Conservation (phyloP, 2,329 filamentous ascomycete genomes). For the Fusarium graminum region DNA sequence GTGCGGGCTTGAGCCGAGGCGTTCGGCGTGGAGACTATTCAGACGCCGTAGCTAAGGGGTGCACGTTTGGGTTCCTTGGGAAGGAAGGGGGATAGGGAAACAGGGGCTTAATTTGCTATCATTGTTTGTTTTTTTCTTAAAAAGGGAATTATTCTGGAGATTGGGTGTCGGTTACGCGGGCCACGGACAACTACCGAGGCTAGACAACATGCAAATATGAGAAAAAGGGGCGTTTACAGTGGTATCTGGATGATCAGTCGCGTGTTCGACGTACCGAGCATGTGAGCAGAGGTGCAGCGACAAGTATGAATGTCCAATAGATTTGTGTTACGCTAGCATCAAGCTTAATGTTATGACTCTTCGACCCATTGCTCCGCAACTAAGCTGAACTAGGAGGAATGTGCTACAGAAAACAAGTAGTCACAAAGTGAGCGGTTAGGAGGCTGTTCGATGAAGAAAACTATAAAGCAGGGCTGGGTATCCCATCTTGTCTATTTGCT, state of each 20-base stretch:
- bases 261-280: conserved; percentile 37
- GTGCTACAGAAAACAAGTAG: conserved; percentile 28
- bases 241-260: conserved; percentile 29
- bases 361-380: conserved; percentile 33
- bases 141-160: conserved; percentile 31
- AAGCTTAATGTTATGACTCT: conserved; percentile 45
- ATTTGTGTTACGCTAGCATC: conserved; percentile 35
- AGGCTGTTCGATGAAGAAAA: conserved; percentile 33
- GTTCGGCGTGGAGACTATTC: conserved; percentile 6
- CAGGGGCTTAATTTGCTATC: conserved; percentile 23
- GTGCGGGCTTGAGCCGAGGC: conserved; percentile 44
- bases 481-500: conserved; percentile 48
- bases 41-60: conserved; percentile 4
- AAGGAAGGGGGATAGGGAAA: conserved; percentile 13
- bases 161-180: conserved; percentile 31
- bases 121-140: conserved; percentile 22
- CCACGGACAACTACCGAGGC: conserved; percentile 44
- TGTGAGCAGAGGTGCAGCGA: conserved; percentile 43
- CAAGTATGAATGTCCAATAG: conserved; percentile 42
- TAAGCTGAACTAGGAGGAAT: conserved; percentile 31
- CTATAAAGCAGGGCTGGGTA: conserved; percentile 49
- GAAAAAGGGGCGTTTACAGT: conserved; percentile 45
- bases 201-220: conserved; percentile 31
- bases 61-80: conserved; percentile 11
- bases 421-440: conserved; percentile 22